Evolutionary conservation across 768 basidiomycete species (phyloP), one percentile per base, ranked within the genome.

Genomic region (Trametes villosa): DNA sequence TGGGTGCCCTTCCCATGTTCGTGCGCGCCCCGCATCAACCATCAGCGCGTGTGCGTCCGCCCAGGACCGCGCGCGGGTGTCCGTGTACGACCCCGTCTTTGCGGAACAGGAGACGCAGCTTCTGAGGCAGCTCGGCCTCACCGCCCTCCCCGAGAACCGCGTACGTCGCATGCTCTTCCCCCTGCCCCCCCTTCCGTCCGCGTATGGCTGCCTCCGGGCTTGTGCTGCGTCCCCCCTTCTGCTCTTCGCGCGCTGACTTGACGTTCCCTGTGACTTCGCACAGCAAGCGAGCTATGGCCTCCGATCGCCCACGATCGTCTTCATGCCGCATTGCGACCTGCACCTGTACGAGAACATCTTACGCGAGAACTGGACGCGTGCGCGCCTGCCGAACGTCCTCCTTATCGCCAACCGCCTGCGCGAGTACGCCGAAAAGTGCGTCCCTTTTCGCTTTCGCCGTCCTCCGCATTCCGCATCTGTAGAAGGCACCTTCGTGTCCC

Each of bases 281-380:
- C 66, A 82, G 79, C 70, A 69, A 26, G 72, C 71, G 24, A 70
- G 70, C 53, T 71, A 79, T 57, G 55, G 59, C 17, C 34, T 76
- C 47, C 62, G 65, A 27, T 51, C 64, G 56, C 84, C 86, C 63
- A 89, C 88, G 47, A 76, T 92, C 55, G 76, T 86, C 54, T 91
- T 84, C 75, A 90, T 91, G 88, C 90, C 89, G 22, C 90, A 92
- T 72, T 91, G 91, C 70, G 88, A 89, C 68, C 68, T 88, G 72
- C 80, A 79, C 61, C 78, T 92, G 27, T 89, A 91, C 71, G 88
- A 92, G 69, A 78, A 75, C 64, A 68, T 91, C 45, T 72, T 92
- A 56, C 78, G 79, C 58, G 79, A 79, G 13, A 91, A 90, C 69
- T 88, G 87, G 86, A 73, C 76, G 46, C 68, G 59, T 29, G 76